Evolutionary conservation across 805 yeast genomes (phyloP).

Genomic region (Pichia deserticola): DNA sequence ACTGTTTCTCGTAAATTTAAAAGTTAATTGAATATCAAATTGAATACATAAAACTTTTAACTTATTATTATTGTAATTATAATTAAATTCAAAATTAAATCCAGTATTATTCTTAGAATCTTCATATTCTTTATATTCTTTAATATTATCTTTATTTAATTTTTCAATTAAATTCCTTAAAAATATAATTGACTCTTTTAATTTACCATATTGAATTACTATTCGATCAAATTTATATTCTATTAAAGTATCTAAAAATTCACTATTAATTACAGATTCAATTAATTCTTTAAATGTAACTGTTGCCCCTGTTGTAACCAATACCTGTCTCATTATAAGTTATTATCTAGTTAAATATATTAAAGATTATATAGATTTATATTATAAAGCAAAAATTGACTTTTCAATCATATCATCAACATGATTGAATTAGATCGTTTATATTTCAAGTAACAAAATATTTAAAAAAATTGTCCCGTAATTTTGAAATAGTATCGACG

Average conservation of each 20-base stretch:
- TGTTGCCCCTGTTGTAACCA: conserved; percentile 89
- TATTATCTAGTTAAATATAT: no score
- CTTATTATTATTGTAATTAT: neutral
- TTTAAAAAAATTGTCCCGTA: no score
- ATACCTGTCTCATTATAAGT: conserved; percentile 14
- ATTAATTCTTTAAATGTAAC: conserved; percentile 66
- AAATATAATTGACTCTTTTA: conserved; percentile 10
- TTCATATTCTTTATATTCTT: neutral
- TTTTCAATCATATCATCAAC: no score
- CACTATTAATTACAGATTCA: conserved; percentile 29
- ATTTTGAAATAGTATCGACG: no score
- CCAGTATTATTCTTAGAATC: neutral
- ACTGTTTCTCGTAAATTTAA: conserved; percentile 34
- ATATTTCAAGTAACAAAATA: no score
- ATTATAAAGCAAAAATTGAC: no score
- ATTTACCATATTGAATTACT: conserved; percentile 53
- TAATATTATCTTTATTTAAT: neutral
- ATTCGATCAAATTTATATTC: conserved; percentile 33
- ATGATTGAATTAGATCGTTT: no score
- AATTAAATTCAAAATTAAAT: neutral
- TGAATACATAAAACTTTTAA: conserved; percentile 38
- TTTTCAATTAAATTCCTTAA: neutral
- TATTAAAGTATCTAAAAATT: conserved; percentile 32
- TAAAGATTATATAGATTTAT: no score
- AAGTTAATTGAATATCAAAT: conserved; percentile 36